These are phyloP conservation scores for Aureobasidium uvarum DNA, from an alignment of 2,329 filamentous ascomycete genomes.

Conservation along the genomic window DNA sequence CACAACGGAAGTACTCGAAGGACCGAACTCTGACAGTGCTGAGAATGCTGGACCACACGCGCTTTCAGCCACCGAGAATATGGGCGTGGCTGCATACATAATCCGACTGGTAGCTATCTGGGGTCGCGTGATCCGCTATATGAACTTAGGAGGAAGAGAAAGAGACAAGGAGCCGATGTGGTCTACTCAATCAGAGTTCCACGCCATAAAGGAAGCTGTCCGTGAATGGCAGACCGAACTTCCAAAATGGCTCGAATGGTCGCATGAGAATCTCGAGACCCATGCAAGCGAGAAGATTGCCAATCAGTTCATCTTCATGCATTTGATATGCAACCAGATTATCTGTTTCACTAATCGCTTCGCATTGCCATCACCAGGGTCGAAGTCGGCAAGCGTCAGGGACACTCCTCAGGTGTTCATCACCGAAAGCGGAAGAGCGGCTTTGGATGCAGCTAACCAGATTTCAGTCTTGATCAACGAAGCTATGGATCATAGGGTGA, in stretches of 20 bases:
- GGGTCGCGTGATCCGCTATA: conserved; percentile 84
- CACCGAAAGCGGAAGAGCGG: conserved; percentile 68
- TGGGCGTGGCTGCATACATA: conserved; percentile 91
- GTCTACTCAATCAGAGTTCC: conserved; percentile 75
- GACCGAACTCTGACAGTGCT: conserved; percentile 63
- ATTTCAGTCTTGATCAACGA: conserved; percentile 84
- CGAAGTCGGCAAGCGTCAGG: conserved; percentile 54
- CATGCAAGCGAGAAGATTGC: conserved; percentile 82
- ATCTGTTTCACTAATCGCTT: conserved; percentile 88
- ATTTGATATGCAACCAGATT: conserved; percentile 86
- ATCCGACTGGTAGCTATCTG: conserved; percentile 82
- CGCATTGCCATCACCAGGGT: conserved; percentile 67
- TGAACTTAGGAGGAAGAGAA: conserved; percentile 86
- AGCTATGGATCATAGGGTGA: conserved; percentile 73
- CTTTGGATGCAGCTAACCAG: conserved; percentile 78
- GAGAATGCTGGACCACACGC: conserved; percentile 63
- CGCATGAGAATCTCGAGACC: conserved; percentile 74
- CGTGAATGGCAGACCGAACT: conserved; percentile 68
- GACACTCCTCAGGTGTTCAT: conserved; percentile 77
- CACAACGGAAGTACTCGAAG: conserved; percentile 77
- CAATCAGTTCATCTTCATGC: conserved; percentile 89
- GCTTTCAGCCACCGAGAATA: conserved; percentile 71
- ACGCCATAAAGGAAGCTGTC: conserved; percentile 66
- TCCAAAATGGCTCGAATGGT: conserved; percentile 71
- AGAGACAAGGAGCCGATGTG: conserved; percentile 75